Evolutionary conservation across 495 filamentous ascomycete genomes (phyloP).

Genomic region (Aspergillus ostianus): DNA sequence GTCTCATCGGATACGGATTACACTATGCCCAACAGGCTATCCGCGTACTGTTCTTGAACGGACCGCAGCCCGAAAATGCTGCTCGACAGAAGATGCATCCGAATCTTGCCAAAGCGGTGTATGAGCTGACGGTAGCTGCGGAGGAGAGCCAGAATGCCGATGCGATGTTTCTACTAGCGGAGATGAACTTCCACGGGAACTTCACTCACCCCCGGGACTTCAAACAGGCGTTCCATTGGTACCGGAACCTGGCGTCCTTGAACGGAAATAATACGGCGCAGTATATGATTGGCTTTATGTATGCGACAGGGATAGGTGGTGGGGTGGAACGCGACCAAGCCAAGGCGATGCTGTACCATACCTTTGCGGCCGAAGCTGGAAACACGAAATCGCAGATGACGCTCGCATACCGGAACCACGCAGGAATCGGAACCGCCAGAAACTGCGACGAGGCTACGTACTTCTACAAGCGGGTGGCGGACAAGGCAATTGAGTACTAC

Average conservation of each 20-base stretch:
- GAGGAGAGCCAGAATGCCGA: slow-evolving; percentile 70
- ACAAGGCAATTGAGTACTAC: slow-evolving; percentile 85
- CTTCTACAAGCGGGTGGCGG: slow-evolving; percentile 91
- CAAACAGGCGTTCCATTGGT: slow-evolving; percentile 75
- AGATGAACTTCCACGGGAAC: slow-evolving; percentile 97
- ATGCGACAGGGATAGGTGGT: slow-evolving; percentile 85
- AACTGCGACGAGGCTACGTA: slow-evolving; percentile 81
- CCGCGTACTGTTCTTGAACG: slow-evolving; percentile 52
- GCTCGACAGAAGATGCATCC: slow-evolving; percentile 30
- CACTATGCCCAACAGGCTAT: slow-evolving; percentile 50
- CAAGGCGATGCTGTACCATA: slow-evolving; percentile 89
- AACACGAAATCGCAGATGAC: slow-evolving; percentile 92
- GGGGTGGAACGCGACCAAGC: slow-evolving; percentile 86
- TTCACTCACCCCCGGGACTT: slow-evolving; percentile 86
- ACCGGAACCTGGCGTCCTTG: slow-evolving; percentile 70
- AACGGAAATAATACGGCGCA: slow-evolving; percentile 89
- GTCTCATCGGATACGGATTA: slow-evolving; percentile 44
- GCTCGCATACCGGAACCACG: slow-evolving; percentile 79
- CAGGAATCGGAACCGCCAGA: slow-evolving; percentile 79
- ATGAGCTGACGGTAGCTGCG: slow-evolving; percentile 72
- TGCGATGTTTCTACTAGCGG: slow-evolving; percentile 84
- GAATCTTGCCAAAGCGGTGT: slow-evolving; percentile 55
- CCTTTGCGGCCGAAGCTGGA: slow-evolving; percentile 83
- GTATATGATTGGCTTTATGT: slow-evolving; percentile 94
- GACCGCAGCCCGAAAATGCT: slow-evolving; percentile 29